Base-by-base conservation (phyloP, 345 rosid genomes). In the Odontarrhena argentea region DNA sequence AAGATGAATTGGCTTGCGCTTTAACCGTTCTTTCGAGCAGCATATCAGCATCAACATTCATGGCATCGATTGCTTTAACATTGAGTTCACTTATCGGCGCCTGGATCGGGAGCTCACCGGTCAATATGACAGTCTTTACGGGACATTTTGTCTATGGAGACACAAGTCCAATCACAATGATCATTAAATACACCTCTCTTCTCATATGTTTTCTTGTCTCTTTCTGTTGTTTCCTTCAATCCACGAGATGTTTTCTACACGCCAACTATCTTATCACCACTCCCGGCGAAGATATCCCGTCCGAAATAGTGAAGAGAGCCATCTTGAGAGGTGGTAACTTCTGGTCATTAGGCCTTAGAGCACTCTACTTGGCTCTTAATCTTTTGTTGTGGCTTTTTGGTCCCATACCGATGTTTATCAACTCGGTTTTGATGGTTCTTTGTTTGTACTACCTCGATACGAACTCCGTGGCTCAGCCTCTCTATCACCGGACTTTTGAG, bases 381-480 rank as follows among this genome's bases (percentile, higher is more conserved):
- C 48, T 92, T 50, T 63, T 89, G 44, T 70, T 84, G 8, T 86
- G 98, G 96, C 88, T 92, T 55, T 88, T 88, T 28, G 96, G 98
- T 43, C 96, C 96, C 0, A 77, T 87, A 9, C 98, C 94, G 0
- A 87, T 88, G 96, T 81, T 87, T 69, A 45, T 80, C 25, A 76
- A 74, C 1, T 86, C 95, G 14, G 22, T 81, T 30, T 14, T 82
- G 22, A 77, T 83, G 77, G 90, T 84, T 0, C 5, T 67, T 0
- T 35, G 84, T 49, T 85, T 89, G 25, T 78, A 82, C 54, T 72
- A 11, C 62, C 81, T 83, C 14, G 95, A 87, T 65, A 40, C 62
- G 24, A 83, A 84, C 22, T 69, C 83, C 11, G 75, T 74, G 49
- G 85, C 80, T 8, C 74, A 74, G 52, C 89, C 87, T 8, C 62